Evolutionary conservation across 2,329 filamentous ascomycete genomes (phyloP).

Genomic region (Colletotrichum karsti): DNA sequence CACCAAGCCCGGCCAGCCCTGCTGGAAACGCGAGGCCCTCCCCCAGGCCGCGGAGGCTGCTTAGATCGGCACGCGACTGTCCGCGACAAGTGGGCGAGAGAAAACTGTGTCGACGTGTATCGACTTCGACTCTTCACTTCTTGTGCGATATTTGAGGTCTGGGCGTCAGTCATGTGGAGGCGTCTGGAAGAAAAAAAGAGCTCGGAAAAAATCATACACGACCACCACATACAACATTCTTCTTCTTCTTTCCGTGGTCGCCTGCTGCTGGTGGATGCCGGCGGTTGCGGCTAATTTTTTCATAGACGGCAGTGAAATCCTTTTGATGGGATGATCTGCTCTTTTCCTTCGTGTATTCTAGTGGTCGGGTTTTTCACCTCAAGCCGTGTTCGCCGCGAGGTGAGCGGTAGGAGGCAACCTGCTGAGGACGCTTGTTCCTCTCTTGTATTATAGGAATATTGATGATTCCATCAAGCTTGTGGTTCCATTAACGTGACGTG

Average conservation of each 20-base stretch:
- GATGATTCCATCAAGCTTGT: background rate
- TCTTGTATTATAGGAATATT: background rate
- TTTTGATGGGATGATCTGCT: background rate
- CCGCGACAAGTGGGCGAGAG: no score
- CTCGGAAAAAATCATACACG: background rate
- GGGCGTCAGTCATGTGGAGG: background rate
- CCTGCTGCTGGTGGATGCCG: background rate
- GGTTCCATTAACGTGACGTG: background rate
- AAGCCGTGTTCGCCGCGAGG: background rate
- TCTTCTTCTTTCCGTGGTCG: background rate
- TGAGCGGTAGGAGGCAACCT: background rate
- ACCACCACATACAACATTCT: background rate
- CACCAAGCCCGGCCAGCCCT: slow-evolving; percentile 29
- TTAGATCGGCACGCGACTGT: slow-evolving; percentile 36
- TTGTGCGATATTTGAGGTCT: background rate
- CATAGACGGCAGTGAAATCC: background rate
- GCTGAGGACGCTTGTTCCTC: background rate
- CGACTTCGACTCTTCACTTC: background rate
- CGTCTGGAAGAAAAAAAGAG: background rate
- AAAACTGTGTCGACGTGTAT: no score
- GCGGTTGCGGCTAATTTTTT: background rate
- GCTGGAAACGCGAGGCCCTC: slow-evolving; percentile 41
- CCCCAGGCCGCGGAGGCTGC: slow-evolving; percentile 42
- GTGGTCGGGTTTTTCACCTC: background rate
- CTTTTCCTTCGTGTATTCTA: background rate